phyloP scores from a whole-genome alignment of 2,329 filamentous ascomycete genomes.

The Hypoxylon sp. region DNA sequence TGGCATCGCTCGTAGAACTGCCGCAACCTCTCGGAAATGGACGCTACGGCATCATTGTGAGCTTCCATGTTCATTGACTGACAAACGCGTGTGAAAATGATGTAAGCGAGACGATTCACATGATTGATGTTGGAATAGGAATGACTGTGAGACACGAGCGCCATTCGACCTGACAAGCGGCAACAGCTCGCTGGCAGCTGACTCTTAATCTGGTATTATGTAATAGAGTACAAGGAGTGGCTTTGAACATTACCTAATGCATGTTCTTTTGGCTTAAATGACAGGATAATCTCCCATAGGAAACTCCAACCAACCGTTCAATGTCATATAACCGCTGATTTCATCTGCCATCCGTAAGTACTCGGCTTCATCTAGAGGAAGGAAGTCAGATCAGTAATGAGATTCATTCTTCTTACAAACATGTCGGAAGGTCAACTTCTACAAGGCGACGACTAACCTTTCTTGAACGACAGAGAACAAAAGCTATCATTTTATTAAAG shows the following conservation, averaged over 20 bases:
- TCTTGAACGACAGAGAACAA: neutral
- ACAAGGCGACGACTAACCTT: neutral
- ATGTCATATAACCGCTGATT: neutral
- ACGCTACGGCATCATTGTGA: slow-evolving; percentile 61
- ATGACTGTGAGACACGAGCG: neutral
- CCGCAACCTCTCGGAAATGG: slow-evolving; percentile 61
- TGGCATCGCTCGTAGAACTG: slow-evolving; percentile 61
- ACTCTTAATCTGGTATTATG: neutral
- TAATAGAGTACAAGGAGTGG: neutral
- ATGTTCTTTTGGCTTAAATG: neutral
- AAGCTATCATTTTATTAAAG: neutral
- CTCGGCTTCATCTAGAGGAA: neutral
- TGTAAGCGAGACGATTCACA: neutral
- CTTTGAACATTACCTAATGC: neutral
- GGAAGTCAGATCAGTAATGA: neutral
- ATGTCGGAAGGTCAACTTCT: neutral
- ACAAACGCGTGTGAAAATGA: slow-evolving; percentile 2
- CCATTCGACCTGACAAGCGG: neutral
- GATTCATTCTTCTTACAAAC: neutral
- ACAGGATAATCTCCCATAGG: neutral
- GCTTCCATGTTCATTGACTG: slow-evolving; percentile 56
- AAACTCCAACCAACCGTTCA: neutral
- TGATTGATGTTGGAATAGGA: neutral
- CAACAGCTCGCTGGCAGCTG: neutral
- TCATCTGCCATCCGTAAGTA: neutral